Evolutionary conservation across 2,329 filamentous ascomycete species (phyloP).

Genomic region (Ambrosiella xylebori): DNA sequence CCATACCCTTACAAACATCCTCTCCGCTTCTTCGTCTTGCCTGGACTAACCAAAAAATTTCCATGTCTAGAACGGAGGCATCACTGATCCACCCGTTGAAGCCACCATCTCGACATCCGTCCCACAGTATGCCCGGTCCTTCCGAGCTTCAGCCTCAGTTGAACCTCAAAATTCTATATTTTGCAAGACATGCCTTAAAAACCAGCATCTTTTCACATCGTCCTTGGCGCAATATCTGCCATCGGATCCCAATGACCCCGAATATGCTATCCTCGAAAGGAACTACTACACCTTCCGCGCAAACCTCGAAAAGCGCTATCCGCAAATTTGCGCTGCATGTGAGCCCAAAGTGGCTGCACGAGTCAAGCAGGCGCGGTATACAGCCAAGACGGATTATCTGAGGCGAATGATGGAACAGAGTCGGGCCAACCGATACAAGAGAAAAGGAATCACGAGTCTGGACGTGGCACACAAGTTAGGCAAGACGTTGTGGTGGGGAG

Average conservation of each 20-base stretch:
- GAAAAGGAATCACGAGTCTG: slow-evolving; percentile 21
- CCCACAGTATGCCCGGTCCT: slow-evolving; percentile 13
- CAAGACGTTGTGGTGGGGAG: slow-evolving; percentile 31
- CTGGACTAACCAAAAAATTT: neutral
- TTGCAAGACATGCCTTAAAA: slow-evolving; percentile 70
- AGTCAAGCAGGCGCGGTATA: slow-evolving; percentile 57
- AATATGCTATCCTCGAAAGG: slow-evolving; percentile 50
- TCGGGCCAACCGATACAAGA: slow-evolving; percentile 22
- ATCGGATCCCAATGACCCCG: slow-evolving; percentile 43
- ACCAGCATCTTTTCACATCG: slow-evolving; percentile 66
- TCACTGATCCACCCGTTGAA: slow-evolving; percentile 64
- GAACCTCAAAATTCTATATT: slow-evolving; percentile 26
- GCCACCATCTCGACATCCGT: slow-evolving; percentile 28
- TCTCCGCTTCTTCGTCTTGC: neutral
- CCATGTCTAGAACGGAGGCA: slow-evolving; percentile 55
- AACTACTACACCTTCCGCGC: slow-evolving; percentile 53
- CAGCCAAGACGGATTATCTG: slow-evolving; percentile 67
- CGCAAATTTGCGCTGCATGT: slow-evolving; percentile 72
- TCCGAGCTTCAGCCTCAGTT: slow-evolving; percentile 18
- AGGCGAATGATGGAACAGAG: slow-evolving; percentile 56
- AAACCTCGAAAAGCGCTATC: slow-evolving; percentile 66
- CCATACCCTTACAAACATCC: neutral
- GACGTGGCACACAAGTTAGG: slow-evolving; percentile 28
- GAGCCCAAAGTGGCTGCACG: slow-evolving; percentile 54
- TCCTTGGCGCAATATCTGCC: slow-evolving; percentile 66